These are phyloP conservation scores for Fusarium siculi DNA, from an alignment of 2,329 filamentous ascomycete species.

Conservation along the genomic window DNA sequence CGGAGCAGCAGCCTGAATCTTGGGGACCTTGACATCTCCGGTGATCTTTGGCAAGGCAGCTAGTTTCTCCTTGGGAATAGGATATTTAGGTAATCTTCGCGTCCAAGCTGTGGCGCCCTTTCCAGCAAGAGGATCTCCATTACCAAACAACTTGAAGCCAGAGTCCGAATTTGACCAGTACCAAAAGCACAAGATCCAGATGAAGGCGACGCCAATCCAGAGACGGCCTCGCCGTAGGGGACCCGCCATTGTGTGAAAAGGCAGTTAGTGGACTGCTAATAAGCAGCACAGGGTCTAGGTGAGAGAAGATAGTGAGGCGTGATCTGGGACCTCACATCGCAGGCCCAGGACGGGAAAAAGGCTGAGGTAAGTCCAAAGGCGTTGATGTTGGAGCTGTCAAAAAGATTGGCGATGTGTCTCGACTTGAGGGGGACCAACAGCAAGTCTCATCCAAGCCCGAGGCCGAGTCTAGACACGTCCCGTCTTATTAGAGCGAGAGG, in stretches of 20 bases:
- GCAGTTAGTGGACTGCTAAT: slow-evolving; percentile 17
- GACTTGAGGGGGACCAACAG: slow-evolving; percentile 9
- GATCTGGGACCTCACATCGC: slow-evolving; percentile 31
- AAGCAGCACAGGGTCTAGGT: slow-evolving; percentile 13
- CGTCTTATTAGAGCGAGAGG: slow-evolving; percentile 10
- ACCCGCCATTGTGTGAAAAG: slow-evolving; percentile 30
- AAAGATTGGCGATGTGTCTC: slow-evolving; percentile 30
- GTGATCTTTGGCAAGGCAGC: slow-evolving; percentile 50
- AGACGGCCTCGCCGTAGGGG: slow-evolving; percentile 40
- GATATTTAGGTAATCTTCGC: slow-evolving; percentile 35
- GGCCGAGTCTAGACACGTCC: slow-evolving; percentile 16
- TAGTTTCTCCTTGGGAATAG: slow-evolving; percentile 38
- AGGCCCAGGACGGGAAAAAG: slow-evolving; percentile 24
- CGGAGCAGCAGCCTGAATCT: slow-evolving; percentile 49
- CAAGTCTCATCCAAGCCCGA: slow-evolving; percentile 23
- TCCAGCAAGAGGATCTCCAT: slow-evolving; percentile 36
- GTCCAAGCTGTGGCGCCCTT: slow-evolving; percentile 40
- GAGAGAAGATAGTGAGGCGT: slow-evolving; percentile 9
- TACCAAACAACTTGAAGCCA: slow-evolving; percentile 27
- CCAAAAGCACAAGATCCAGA: slow-evolving; percentile 42
- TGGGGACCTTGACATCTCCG: slow-evolving; percentile 37
- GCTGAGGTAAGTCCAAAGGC: slow-evolving; percentile 5
- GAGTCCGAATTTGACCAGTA: slow-evolving; percentile 38
- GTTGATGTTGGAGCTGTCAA: slow-evolving; percentile 26
- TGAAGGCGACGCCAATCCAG: slow-evolving; percentile 38